phyloP scores from a whole-genome alignment of 2,329 filamentous ascomycete species.

The Grosmannia serpens region DNA sequence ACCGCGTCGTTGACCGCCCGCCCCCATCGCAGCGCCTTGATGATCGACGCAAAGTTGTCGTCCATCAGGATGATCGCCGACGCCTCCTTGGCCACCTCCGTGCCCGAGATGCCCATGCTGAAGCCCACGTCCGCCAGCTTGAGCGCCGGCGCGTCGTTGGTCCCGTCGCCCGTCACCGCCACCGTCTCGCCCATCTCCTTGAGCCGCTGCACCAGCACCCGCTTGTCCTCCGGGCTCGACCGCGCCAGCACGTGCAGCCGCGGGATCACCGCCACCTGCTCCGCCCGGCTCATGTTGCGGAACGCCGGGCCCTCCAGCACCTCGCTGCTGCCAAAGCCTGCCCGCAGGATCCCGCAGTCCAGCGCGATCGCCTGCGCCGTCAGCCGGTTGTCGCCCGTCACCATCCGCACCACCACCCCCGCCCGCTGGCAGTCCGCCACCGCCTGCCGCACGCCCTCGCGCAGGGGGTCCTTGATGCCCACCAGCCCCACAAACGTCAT shows the following conservation, averaged over 20 bases:
- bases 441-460: constrained; percentile 61
- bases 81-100: constrained; percentile 75
- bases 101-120: constrained; percentile 76
- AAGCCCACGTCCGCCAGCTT: constrained; percentile 76
- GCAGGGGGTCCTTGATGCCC: constrained; percentile 72
- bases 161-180: constrained; percentile 73
- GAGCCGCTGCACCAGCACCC: constrained; percentile 57
- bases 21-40: constrained; percentile 74
- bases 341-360: constrained; percentile 64
- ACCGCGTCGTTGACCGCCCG: constrained; percentile 67
- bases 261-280: constrained; percentile 58
- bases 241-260: constrained; percentile 60
- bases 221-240: constrained; percentile 68
- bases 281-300: constrained; percentile 53
- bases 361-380: constrained; percentile 69
- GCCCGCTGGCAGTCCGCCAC: constrained; percentile 63
- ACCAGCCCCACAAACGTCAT: constrained; percentile 62
- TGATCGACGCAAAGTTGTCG: constrained; percentile 78
- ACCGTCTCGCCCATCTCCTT: constrained; percentile 67
- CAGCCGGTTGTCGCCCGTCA: constrained; percentile 71
- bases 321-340: constrained; percentile 32
- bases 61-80: constrained; percentile 82
- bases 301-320: constrained; percentile 73
- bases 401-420: constrained; percentile 73
- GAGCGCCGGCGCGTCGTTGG: constrained; percentile 71